phyloP scores from a whole-genome alignment of 2,329 filamentous ascomycete genomes.

The Dactylella cylindrospora region DNA sequence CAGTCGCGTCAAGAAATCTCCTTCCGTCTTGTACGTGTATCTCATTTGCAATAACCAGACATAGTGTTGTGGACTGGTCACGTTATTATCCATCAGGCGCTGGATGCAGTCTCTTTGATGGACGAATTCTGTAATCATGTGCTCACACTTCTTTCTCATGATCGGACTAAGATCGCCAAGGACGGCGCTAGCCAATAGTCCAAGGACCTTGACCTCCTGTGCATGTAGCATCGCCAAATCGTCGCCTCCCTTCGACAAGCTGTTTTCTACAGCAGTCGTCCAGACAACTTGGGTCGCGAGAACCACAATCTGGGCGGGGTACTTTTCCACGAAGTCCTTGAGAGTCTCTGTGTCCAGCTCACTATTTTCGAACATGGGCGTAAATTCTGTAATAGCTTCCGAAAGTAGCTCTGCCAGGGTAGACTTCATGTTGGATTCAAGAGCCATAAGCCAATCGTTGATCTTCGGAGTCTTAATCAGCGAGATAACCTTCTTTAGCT shows the following conservation, averaged over 20 bases:
- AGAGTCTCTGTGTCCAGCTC: slow-evolving; percentile 70
- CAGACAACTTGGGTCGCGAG: slow-evolving; percentile 90
- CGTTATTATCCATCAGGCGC: slow-evolving; percentile 75
- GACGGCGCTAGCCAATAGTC: slow-evolving; percentile 82
- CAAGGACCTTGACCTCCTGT: slow-evolving; percentile 79
- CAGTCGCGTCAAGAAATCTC: slow-evolving; percentile 78
- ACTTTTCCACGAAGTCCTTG: slow-evolving; percentile 76
- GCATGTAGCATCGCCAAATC: slow-evolving; percentile 72
- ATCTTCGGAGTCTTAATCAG: slow-evolving; percentile 92
- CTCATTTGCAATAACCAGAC: slow-evolving; percentile 97
- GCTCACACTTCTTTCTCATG: slow-evolving; percentile 93
- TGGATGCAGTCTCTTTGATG: slow-evolving; percentile 94
- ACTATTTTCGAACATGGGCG: slow-evolving; percentile 71
- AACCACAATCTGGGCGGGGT: slow-evolving; percentile 92
- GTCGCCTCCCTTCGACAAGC: slow-evolving; percentile 71
- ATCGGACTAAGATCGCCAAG: slow-evolving; percentile 84
- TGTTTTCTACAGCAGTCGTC: slow-evolving; percentile 79
- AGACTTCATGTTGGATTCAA: slow-evolving; percentile 90
- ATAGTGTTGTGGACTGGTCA: slow-evolving; percentile 75
- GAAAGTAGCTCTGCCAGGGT: slow-evolving; percentile 87
- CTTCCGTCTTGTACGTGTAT: slow-evolving; percentile 80
- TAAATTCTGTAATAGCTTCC: slow-evolving; percentile 81
- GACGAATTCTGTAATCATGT: slow-evolving; percentile 97
- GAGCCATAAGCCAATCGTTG: slow-evolving; percentile 95
- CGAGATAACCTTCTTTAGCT: slow-evolving; percentile 85